Percentiles rank a stretch among this genome's conserved stretches.
phyloP scores from a whole-genome alignment of 2,329 filamentous ascomycete species.

The Colletotrichum orchidophilum region DNA sequence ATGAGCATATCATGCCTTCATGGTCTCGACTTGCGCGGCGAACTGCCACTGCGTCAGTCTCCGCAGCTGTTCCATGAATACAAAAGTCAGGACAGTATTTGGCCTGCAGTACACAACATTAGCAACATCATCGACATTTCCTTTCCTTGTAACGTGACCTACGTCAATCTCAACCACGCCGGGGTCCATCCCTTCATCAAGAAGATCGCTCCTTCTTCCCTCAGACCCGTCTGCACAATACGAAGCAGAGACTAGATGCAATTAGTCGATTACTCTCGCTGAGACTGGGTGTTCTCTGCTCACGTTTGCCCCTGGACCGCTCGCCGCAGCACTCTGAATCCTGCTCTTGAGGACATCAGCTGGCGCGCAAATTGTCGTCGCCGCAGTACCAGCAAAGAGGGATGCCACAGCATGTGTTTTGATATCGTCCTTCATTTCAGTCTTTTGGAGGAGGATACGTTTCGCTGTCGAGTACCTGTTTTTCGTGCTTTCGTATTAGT shows the following conservation, averaged over 20 bases:
- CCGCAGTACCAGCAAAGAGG: conserved; percentile 54
- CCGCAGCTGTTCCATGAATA: conserved; percentile 56
- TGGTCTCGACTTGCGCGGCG: conserved; percentile 18
- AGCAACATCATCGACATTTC: conserved; percentile 29
- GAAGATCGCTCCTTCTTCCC: conserved; percentile 51
- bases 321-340: conserved; percentile 45
- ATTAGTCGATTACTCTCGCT: background rate
- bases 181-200: conserved; percentile 58
- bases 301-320: conserved; percentile 22
- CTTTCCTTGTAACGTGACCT: conserved; percentile 2
- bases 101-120: conserved; percentile 42
- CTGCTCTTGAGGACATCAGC: conserved; percentile 56
- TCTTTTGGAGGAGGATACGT: conserved; percentile 40
- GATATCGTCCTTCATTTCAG: conserved; percentile 47
- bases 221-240: conserved; percentile 45
- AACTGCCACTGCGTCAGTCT: conserved; percentile 39
- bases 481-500: background rate
- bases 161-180: conserved; percentile 55
- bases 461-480: conserved; percentile 47
- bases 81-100: conserved; percentile 55
- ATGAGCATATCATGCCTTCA: conserved; percentile 16
- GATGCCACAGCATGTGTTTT: conserved; percentile 52
- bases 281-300: conserved; percentile 4
- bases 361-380: conserved; percentile 55
- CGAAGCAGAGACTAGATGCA: conserved; percentile 43